Evolutionary conservation across 352 stramenopile species (phyloP).

Genomic region (Globisporangium canariense): DNA sequence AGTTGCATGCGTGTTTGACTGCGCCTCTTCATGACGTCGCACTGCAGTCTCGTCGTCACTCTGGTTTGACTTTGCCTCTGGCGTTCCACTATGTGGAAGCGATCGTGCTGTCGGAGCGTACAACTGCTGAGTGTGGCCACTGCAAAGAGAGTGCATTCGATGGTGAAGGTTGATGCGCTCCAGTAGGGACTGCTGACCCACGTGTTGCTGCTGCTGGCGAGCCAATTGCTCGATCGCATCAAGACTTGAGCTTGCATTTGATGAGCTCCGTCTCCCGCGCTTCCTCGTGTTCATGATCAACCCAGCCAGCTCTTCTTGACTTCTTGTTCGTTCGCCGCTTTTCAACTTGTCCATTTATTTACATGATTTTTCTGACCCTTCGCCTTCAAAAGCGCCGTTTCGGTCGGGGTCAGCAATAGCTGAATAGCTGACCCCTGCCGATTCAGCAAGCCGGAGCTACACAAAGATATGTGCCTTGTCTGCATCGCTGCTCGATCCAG

Average conservation of each 20-base stretch:
- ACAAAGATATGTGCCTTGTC: conserved; percentile 61
- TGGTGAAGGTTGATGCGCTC: conserved; percentile 9
- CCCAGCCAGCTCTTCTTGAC: not conserved
- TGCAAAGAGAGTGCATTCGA: not conserved
- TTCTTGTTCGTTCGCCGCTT: not conserved
- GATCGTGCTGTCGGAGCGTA: conserved; percentile 2
- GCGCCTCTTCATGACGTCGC: not conserved
- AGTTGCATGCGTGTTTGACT: not conserved
- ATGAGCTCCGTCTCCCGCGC: not conserved
- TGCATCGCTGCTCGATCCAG: conserved; percentile 26
- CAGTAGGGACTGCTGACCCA: not conserved
- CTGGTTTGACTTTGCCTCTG: not conserved
- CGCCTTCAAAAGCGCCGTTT: not conserved
- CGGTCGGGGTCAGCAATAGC: no score
- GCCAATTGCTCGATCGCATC: conserved; percentile 1
- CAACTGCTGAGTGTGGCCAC: not conserved
- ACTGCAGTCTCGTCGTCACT: not conserved
- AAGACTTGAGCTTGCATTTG: not conserved
- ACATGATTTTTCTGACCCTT: conserved; percentile 3
- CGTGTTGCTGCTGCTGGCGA: conserved; percentile 7
- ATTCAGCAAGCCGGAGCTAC: conserved; percentile 18
- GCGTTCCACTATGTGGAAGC: not conserved
- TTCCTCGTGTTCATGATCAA: conserved; percentile 8
- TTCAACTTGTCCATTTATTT: conserved; percentile 1
- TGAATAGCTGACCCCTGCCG: no score